Base-by-base conservation (phyloP, 2,329 filamentous ascomycete genomes). In the Didymosphaeria variabile region DNA sequence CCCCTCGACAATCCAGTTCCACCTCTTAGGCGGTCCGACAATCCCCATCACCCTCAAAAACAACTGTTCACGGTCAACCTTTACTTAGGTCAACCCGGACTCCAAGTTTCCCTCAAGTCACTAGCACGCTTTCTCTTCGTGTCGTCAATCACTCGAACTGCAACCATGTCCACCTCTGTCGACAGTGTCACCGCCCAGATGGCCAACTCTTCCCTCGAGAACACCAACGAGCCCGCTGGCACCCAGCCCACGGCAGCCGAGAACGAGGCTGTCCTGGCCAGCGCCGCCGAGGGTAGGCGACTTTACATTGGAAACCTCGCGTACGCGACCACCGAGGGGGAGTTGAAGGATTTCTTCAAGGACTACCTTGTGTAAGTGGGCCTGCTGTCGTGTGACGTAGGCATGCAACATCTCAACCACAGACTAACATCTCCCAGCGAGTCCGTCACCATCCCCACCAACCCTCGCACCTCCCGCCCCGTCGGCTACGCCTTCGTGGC, bases 301-400 rank as follows among this genome's bases (percentile, higher is more conserved):
- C 91, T 99, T 78, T 99, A 99, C 87, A 98, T 99, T 87, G 95
- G 95, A 87, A 99, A 99, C 88, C 92, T 99, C 89, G 95, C 95
- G 79, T 99, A 99, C 84, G 94, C 94, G 90, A 98, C 95, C 90
- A 97, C 93, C 83, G 95, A 98, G 92, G 95, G 92, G 91, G 93
- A 97, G 90, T 93, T 99, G 88, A 97, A 96, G 88, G 92, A 95
- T 77, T 99, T 99, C 89, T 99, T 99, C 91, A 94, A 95, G 88
- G 92, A 90, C 84, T 98, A 97, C 88, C 91, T 95, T 87, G 93
- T 99, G 95, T 99, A 88, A 88, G 94, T 92, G 66, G 60, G 59
- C 64, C 58, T 68, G 59, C 38, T 23, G 38, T 36, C 38, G 53
- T 45, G 47, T 31, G 23, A 52, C 34, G 15, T 45, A 38, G 31